Evolutionary conservation across 805 yeast species (phyloP).

Genomic region (Schwanniomyces yamadae): DNA sequence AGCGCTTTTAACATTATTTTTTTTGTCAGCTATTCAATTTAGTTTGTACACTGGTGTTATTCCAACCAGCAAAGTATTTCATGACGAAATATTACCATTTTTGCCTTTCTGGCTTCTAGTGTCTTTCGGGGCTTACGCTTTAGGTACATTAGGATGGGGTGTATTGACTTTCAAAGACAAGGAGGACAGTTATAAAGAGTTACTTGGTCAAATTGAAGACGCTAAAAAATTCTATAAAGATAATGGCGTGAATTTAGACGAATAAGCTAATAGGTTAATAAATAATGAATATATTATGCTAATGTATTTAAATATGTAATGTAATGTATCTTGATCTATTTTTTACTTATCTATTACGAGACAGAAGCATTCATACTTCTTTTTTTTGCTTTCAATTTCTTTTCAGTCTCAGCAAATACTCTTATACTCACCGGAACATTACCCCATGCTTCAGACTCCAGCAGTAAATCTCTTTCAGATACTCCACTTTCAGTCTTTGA

Average conservation of each 20-base stretch:
- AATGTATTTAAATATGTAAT: too few species aligned
- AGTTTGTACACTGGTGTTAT: conserved; percentile 51
- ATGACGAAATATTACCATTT: conserved; percentile 57
- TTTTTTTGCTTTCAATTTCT: conserved; percentile 49
- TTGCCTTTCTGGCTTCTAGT: conserved; percentile 72
- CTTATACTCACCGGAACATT: conserved; percentile 71
- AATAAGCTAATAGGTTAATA: background rate
- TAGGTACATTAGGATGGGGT: conserved; percentile 68
- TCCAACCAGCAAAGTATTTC: conserved; percentile 51
- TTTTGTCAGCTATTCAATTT: conserved; percentile 52
- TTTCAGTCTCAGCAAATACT: conserved; percentile 84
- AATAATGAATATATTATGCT: too few species aligned
- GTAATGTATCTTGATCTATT: too few species aligned
- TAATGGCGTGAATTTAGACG: conserved; percentile 54
- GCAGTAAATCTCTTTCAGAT: conserved; percentile 9
- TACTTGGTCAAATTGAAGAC: conserved; percentile 56
- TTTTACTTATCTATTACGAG: too few species aligned
- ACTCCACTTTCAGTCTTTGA: conserved; percentile 8
- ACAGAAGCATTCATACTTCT: too few species aligned
- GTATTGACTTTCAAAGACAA: conserved; percentile 69
- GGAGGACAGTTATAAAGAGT: conserved; percentile 62
- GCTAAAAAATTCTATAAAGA: conserved; percentile 58
- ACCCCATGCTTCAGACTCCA: conserved; percentile 36
- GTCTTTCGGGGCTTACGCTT: conserved; percentile 65
- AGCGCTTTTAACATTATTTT: conserved; percentile 46